Evolutionary conservation across 2,329 filamentous ascomycete species (phyloP), one percentile per base, ranked within the genome.

Genomic region (Pyricularia grisea): DNA sequence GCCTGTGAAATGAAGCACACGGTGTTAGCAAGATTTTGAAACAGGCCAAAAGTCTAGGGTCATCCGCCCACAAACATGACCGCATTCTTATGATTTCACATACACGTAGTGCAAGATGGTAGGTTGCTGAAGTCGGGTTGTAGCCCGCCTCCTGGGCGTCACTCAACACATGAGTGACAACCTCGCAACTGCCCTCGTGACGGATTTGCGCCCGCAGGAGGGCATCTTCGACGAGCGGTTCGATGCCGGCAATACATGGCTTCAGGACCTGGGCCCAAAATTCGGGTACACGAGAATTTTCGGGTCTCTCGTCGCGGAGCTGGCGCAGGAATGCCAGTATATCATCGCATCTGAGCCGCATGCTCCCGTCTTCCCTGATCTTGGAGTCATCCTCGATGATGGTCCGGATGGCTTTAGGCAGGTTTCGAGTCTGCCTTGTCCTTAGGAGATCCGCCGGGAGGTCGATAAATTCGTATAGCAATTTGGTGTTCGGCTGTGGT

Each of bases 131-230:
- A 72, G 93, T 91, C 9, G 88, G 83, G 61, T 86, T 80, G 64
- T 97, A 81, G 0, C 82, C 83, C 61, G 84, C 81, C 1, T 79
- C 76, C 63, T 84, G 82, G 88, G 97, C 92, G 74, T 97, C 92
- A 27, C 86, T 79, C 28, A 97, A 79, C n/a, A 97, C 80, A 25
- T 79, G 80, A 42, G 75, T 78, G 17, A 94, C 85, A 65, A 86
- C 85, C 31, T 83, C 82, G 2, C 89, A 88, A 5, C 90, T 93
- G 10, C 93, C 94, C 68, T 85, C 76, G 0, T 85, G 81, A 74
- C 89, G 85, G 33, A 86, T 82, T 78, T 96, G 93, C 65, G 89
- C 87, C 70, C 89, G 83, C 73, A 97, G 88, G 67, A 97, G 79
- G 17, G 90, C 88, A 73, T 92, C 88, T 77, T 95, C 97, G 67